Evolutionary conservation across 2,329 filamentous ascomycete species (phyloP).

Genomic region (Diaporthe sp.): DNA sequence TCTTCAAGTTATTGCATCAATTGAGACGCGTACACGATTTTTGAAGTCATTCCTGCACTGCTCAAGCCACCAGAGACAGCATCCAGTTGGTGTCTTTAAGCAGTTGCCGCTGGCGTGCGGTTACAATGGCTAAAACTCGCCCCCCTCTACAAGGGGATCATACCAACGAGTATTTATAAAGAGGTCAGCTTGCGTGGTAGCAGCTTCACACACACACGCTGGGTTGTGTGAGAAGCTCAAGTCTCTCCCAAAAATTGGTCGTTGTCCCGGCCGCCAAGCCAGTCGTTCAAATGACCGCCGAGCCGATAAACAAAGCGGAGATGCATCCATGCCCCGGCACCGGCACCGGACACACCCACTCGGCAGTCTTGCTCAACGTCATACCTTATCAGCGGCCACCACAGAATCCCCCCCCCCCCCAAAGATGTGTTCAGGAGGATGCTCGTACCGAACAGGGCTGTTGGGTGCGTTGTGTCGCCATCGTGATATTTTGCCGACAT

Average conservation of each 20-base stretch:
- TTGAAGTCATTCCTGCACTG: not conserved
- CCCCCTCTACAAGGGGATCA: not conserved
- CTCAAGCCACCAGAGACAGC: not conserved
- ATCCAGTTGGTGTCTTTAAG: not conserved
- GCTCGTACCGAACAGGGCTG: not conserved
- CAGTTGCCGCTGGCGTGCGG: not conserved
- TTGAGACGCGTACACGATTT: not conserved
- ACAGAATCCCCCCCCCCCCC: too few relatives aligned
- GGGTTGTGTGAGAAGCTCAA: not conserved
- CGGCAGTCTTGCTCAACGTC: slow-evolving; percentile 22
- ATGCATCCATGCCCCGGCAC: slow-evolving; percentile 12
- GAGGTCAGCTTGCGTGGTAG: not conserved
- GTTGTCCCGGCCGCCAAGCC: slow-evolving; percentile 6
- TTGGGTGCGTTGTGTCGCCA: not conserved
- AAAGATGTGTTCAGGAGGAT: not conserved
- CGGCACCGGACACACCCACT: slow-evolving; percentile 23
- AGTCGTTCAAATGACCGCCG: not conserved
- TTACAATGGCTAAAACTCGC: not conserved
- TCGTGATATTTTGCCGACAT: not conserved
- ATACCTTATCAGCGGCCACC: slow-evolving; percentile 7
- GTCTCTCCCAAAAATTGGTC: not conserved
- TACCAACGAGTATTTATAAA: not conserved
- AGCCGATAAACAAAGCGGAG: slow-evolving; percentile 25
- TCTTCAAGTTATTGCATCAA: not conserved
- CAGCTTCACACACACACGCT: not conserved